Evolutionary conservation across 805 yeast genomes (phyloP).

Genomic region (Ogataea pini): DNA sequence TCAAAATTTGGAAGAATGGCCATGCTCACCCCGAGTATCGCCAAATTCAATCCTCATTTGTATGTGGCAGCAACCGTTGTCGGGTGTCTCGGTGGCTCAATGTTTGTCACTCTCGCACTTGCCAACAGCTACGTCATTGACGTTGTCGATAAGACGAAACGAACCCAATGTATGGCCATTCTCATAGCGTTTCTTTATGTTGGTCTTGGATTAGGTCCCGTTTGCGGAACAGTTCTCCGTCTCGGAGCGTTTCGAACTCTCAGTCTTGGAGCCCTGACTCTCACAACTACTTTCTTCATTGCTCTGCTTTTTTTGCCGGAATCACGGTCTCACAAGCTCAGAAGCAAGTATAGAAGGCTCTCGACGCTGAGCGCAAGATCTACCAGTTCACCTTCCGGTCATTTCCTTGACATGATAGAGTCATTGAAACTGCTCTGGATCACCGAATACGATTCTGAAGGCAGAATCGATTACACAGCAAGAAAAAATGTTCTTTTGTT

Average conservation of each 20-base stretch:
- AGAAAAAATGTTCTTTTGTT: slow-evolving; percentile 51
- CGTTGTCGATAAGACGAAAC: slow-evolving; percentile 59
- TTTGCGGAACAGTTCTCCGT: slow-evolving; percentile 48
- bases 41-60: slow-evolving; percentile 34
- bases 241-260: slow-evolving; percentile 36
- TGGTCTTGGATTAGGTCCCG: slow-evolving; percentile 67
- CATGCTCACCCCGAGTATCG: slow-evolving; percentile 25
- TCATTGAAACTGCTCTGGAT: slow-evolving; percentile 59
- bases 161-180: slow-evolving; percentile 61
- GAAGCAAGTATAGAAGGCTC: slow-evolving; percentile 48
- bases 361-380: slow-evolving; percentile 16
- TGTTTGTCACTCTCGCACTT: slow-evolving; percentile 54
- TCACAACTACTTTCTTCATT: slow-evolving; percentile 37
- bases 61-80: slow-evolving; percentile 48
- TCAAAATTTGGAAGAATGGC: slow-evolving; percentile 16
- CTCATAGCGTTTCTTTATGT: slow-evolving; percentile 58
- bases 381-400: background rate
- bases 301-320: slow-evolving; percentile 53
- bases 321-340: slow-evolving; percentile 58
- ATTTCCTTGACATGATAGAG: slow-evolving; percentile 33
- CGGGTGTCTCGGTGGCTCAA: slow-evolving; percentile 63
- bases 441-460: slow-evolving; percentile 38
- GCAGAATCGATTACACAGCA: slow-evolving; percentile 34
- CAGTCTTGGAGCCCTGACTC: slow-evolving; percentile 17
- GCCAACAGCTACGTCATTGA: slow-evolving; percentile 74